Evolutionary conservation across 1,284 basidiomycete species (phyloP).

Genomic region (Marasmius tenuissimus): DNA sequence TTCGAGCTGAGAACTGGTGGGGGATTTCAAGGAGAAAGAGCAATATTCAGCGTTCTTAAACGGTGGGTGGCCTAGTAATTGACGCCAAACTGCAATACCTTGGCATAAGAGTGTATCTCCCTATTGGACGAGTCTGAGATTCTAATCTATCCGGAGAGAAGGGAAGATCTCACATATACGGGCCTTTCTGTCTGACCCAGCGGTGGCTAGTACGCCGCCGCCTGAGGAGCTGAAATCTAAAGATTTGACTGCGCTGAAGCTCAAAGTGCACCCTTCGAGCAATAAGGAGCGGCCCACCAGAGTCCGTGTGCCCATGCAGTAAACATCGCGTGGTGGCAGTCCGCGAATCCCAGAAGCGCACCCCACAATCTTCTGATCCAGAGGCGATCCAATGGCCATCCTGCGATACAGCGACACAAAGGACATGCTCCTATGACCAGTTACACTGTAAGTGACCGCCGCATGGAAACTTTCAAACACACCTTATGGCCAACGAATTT

Average conservation of each 20-base stretch:
- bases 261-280: not conserved
- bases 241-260: conserved; percentile 63
- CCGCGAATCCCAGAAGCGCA: conserved; percentile 88
- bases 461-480: conserved; percentile 20
- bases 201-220: conserved; percentile 79
- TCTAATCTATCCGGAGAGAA: not conserved
- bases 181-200: conserved; percentile 83
- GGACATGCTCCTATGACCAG: conserved; percentile 76
- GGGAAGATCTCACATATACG: conserved; percentile 64
- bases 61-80: no score
- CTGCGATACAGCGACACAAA: conserved; percentile 78
- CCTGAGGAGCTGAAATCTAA: conserved; percentile 79
- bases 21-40: no score
- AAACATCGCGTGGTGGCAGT: conserved; percentile 79
- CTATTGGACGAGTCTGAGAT: not conserved
- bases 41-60: no score
- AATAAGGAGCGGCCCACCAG: conserved; percentile 42
- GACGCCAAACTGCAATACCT: no score
- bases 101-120: no score
- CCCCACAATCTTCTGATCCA: conserved; percentile 87
- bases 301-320: conserved; percentile 90
- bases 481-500: conserved; percentile 88
- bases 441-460: not conserved
- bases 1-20: no score
- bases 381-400: conserved; percentile 89